phyloP scores from a whole-genome alignment of 169 alveolate species.

The Plasmodium vinckei region DNA sequence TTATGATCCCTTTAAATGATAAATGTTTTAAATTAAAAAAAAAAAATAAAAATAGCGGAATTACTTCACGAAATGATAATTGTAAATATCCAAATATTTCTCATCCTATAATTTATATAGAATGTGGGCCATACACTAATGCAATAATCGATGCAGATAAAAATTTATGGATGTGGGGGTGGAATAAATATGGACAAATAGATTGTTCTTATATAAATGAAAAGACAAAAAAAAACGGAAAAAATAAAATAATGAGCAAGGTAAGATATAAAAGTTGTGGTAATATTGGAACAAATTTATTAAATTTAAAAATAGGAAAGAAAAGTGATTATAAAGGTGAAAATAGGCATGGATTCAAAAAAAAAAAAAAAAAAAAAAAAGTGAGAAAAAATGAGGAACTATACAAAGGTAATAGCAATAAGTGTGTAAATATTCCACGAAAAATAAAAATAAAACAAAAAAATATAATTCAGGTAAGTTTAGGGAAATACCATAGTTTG shows the following conservation, averaged over 20 bases:
- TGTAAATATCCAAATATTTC: constrained; percentile 28
- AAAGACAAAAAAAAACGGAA: constrained; percentile 8
- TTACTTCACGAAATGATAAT: constrained; percentile 1
- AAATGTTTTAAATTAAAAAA: background rate
- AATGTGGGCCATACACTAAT: constrained; percentile 43
- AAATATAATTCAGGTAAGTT: constrained; percentile 41
- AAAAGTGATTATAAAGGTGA: background rate
- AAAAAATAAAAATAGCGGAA: background rate
- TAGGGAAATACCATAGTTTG: constrained; percentile 61
- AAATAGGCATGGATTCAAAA: background rate
- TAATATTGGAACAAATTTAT: no score
- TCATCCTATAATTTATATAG: constrained; percentile 43
- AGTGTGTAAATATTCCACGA: constrained; percentile 54
- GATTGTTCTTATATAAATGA: constrained; percentile 19
- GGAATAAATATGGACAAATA: constrained; percentile 65
- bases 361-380: background rate
- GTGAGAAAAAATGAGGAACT: background rate
- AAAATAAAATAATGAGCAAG: background rate
- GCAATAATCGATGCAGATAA: constrained; percentile 39
- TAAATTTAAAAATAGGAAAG: no score
- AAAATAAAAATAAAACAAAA: constrained; percentile 46
- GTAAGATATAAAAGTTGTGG: background rate
- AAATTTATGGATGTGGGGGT: constrained; percentile 65
- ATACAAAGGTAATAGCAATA: constrained; percentile 5
- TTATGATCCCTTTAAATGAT: constrained; percentile 15